Base-by-base conservation (phyloP, 2,329 filamentous ascomycete species). In the Gnomoniopsis sp. region DNA sequence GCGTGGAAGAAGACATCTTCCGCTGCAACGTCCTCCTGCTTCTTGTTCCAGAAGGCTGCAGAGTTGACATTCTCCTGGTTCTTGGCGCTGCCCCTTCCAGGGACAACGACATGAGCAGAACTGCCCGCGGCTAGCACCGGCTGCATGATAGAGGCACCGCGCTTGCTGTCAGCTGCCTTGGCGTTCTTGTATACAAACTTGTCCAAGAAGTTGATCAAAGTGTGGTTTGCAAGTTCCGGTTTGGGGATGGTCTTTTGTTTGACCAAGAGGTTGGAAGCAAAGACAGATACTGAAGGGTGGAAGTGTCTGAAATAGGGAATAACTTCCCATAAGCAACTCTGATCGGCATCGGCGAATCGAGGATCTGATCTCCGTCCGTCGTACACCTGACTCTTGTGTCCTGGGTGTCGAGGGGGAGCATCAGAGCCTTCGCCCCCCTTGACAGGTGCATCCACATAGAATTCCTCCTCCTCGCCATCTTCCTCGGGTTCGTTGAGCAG, bases 1-100 rank as follows among this genome's bases (percentile, higher is more conserved):
- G 91, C 88, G 74, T 99, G 95, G 84, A 99, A 99, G 84, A 99
- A 99, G 43, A 92, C 90, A 70, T 99, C 95, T 65, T 99, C 93
- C 0, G 87, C 91, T 3, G 89, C 87, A 48, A 99, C 88, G 55
- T 98, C 88, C 63, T 91, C 88, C n/a, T 84, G 81, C 76, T 91
- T 93, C 83, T 91, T 91, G 68, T 88, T 88, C 91, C 92, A 96
- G 80, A 99, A 99, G 3, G 85, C 79, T 63, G 96, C 89, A 1
- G 88, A 88, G 74, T 99, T 99, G 72, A 99, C 81, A 6, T 76
- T 71, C 10, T 55, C 71, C 66, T 58, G 71, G 62, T 49, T 70
- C 67, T 69, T 73, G 36, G 65, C 59, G 17, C 72, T 74, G 17
- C 75, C 66, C 63, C 78, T 86, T 70, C 77, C 84, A 51, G 79